Base-by-base conservation (phyloP, 2,329 filamentous ascomycete species). In the Venturia carpophila region DNA sequence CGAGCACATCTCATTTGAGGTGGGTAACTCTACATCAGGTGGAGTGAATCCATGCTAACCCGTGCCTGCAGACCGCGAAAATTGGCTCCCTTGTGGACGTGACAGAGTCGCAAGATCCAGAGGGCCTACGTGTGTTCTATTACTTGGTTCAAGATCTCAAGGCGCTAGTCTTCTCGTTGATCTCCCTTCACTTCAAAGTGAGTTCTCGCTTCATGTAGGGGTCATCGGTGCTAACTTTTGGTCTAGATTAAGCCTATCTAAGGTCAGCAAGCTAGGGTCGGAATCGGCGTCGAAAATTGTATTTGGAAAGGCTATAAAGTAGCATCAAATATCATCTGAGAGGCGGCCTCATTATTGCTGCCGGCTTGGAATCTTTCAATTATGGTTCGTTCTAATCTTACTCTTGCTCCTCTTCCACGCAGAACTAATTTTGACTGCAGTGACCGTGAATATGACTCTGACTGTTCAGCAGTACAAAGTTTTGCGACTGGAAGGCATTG, bases 1-100 rank as follows among this genome's bases (percentile, higher is more conserved):
- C 72, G 94, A 99, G 69, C 93, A 97, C 76, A 97, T 99, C 70
- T 95, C 92, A 1, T 99, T 99, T 70, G 94, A 99, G 87, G 92
- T 92, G 76, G 68, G 82, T 72, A 21, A n/a, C 34, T 2, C 2
- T 45, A 21, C 13, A 43, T 21, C n/a, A 21, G 19, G 10, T 34
- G n/a, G 24, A 52, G 65, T 15, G 60, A 27, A 11, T 7, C 10
- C 42, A 58, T 13, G 21, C 42, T 52, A 3, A 63, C 49, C 43
- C 37, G 19, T 66, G 19, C 17, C 9, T 6, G 45, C 69, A 97
- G 92, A 99, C 94, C 39, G 94, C 94, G 43, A 99, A 99, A 79
- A 97, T 99, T 70, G 94, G 94, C 67, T 97, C 94, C 10, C 80
- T 99, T 62, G 92, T 96, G 70, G 94, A 99, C 74, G 94, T 99